phyloP scores from a whole-genome alignment of 2,329 filamentous ascomycete species.

The Leptodontidium sp. region DNA sequence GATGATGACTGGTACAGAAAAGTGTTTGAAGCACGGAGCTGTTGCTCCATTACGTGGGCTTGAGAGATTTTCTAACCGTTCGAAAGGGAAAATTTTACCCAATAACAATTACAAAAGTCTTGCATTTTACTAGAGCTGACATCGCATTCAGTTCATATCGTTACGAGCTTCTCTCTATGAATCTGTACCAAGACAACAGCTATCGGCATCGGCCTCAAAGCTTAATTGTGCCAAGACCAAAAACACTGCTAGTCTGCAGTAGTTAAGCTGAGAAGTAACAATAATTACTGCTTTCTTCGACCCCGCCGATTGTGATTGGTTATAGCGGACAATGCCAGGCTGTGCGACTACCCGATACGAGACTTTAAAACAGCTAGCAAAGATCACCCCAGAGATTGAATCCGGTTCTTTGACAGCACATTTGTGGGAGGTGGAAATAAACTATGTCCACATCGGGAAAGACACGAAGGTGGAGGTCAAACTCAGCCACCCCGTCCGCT shows the following conservation, averaged over 20 bases:
- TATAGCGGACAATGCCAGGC: background rate
- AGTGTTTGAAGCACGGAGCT: background rate
- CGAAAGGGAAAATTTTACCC: background rate
- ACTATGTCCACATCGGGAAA: conserved; percentile 17
- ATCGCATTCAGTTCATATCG: background rate
- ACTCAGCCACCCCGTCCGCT: conserved; percentile 12
- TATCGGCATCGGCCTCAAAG: background rate
- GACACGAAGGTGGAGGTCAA: conserved; percentile 14
- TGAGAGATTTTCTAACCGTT: background rate
- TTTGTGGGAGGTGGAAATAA: conserved; percentile 21
- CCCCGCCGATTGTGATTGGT: background rate
- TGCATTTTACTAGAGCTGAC: background rate
- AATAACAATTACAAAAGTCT: background rate
- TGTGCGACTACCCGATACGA: conserved; percentile 8
- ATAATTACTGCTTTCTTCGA: background rate
- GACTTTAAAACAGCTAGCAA: conserved; percentile 5
- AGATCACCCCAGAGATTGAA: background rate
- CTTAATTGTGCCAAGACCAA: conserved; percentile 1
- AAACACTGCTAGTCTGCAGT: background rate
- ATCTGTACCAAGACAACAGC: conserved; percentile 1
- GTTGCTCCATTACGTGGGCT: too few species aligned
- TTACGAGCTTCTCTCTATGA: background rate
- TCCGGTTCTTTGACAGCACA: conserved; percentile 7
- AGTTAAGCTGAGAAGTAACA: too few species aligned
- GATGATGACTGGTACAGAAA: background rate